Base-by-base conservation (phyloP, 2,329 filamentous ascomycete species). In the Claviceps sorghi region DNA sequence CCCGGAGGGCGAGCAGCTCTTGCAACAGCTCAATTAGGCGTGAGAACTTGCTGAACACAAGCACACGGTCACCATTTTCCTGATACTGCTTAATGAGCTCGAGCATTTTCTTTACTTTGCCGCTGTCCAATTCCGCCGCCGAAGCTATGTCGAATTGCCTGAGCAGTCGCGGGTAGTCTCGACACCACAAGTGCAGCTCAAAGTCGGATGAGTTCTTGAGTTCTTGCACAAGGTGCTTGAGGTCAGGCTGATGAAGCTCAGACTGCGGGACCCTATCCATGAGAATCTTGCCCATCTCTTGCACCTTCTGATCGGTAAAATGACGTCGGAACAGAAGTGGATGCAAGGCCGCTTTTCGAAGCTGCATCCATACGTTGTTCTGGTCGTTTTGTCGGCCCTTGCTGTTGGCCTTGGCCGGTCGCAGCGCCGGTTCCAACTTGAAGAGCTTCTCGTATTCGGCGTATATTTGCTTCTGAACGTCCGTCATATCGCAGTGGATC, bases 1-100 rank as follows among this genome's bases (percentile, higher is more conserved):
- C 74, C 17, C 86, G 74, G 0, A 80, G 80, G 48, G 85, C 79
- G 10, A 98, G 75, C 0, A 94, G 88, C 60, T 87, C 82, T 57
- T 89, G 84, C 0, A 98, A 75, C 52, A 98, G 89, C 66, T 96
- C 86, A 67, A 97, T 85, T 52, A 95, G 84, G 58, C 88, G 84
- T 7, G 88, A 88, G 66, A 97, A 98, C 60, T 95, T 89, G 46
- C 86, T 94, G 70, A 98, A 98, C 26, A 98, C 81, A 2, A 98
- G 76, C 1, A 87, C 83, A 4, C 91, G 83, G 64, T 96, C 90
- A 3, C 90, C 91, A 50, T 88, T 89, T 54, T 77, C 71, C 58
- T 83, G 83, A 68, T 88, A 96, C 15, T 76, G 69, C 11, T 75
- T 72, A 1, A 98, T 75, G 13, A 98, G 76, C 59, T 86, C 77